phyloP scores from a whole-genome alignment of 768 basidiomycete species.

The Mycena vulgaris region DNA sequence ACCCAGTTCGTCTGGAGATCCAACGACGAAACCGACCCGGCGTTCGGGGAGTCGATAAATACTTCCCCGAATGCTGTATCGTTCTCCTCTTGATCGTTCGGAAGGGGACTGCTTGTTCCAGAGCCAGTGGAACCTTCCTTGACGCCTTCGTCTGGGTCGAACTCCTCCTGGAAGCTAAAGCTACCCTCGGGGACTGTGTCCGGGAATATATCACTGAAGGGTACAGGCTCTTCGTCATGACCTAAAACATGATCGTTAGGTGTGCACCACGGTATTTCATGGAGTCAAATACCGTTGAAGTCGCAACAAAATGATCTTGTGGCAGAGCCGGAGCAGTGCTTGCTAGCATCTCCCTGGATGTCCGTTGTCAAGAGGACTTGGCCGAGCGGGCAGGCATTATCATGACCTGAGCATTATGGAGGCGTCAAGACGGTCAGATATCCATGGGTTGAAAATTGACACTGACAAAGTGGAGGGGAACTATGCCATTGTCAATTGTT shows the following conservation, averaged over 20 bases:
- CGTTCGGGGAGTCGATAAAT: slow-evolving; percentile 38
- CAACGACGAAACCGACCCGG: slow-evolving; percentile 5
- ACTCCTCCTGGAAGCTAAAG: slow-evolving; percentile 38
- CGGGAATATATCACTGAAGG: slow-evolving; percentile 39
- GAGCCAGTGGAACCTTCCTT: neutral
- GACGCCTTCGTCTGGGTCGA: slow-evolving; percentile 38
- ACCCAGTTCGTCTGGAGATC: slow-evolving; percentile 23
- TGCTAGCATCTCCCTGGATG: slow-evolving; percentile 41
- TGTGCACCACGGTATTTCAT: neutral
- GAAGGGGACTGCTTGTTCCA: neutral
- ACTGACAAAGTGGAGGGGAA: slow-evolving; percentile 41
- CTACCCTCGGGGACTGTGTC: slow-evolving; percentile 35
- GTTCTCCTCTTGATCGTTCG: slow-evolving; percentile 12
- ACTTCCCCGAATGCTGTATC: slow-evolving; percentile 41
- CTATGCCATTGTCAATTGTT: slow-evolving; percentile 13
- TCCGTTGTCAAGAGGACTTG: slow-evolving; percentile 37
- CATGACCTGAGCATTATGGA: neutral
- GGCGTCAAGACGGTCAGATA: too few relatives aligned
- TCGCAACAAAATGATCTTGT: slow-evolving; percentile 40
- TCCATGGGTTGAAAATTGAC: too few relatives aligned
- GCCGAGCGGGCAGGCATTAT: slow-evolving; percentile 17
- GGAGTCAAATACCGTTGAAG: slow-evolving; percentile 7
- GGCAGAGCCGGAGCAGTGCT: slow-evolving; percentile 32
- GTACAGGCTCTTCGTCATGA: slow-evolving; percentile 32
- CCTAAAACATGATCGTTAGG: neutral